A percentile compares a stretch with the other conserved stretches of the same genome.
Conservation (phyloP, 2,329 filamentous ascomycete species). For the Pyricularia pennisetigena region DNA sequence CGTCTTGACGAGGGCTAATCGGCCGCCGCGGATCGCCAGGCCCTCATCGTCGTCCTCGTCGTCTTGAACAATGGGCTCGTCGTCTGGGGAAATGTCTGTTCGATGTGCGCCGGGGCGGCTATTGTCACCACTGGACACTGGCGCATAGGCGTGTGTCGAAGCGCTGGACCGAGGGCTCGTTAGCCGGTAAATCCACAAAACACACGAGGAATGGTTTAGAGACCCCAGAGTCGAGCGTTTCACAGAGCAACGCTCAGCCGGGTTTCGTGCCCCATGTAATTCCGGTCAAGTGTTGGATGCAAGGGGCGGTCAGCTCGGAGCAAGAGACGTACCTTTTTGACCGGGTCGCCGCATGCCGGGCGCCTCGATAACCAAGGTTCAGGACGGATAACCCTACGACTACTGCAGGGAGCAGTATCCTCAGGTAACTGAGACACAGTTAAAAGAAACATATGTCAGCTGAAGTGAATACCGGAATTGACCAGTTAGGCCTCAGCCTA, state of each 20-base stretch:
- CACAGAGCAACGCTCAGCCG: not conserved
- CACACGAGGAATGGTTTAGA: not conserved
- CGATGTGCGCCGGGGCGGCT: slow-evolving; percentile 26
- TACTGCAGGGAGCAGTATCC: slow-evolving; percentile 68
- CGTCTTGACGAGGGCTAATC: slow-evolving; percentile 48
- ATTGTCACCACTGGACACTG: slow-evolving; percentile 32
- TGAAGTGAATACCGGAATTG: not conserved
- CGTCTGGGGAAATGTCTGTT: slow-evolving; percentile 41
- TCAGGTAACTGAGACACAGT: slow-evolving; percentile 53
- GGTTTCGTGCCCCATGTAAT: not conserved
- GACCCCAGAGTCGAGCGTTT: not conserved
- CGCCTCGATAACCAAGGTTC: slow-evolving; percentile 49
- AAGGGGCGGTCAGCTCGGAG: not conserved
- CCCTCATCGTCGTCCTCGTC: slow-evolving; percentile 45
- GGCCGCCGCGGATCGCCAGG: slow-evolving; percentile 47
- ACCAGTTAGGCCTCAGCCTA: not conserved
- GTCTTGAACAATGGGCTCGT: slow-evolving; percentile 23
- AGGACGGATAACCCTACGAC: slow-evolving; percentile 62
- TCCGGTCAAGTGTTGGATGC: not conserved
- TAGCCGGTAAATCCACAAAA: not conserved
- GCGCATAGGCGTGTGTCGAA: slow-evolving; percentile 43
- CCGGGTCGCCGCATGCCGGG: slow-evolving; percentile 37
- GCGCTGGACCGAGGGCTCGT: not conserved
- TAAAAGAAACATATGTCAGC: slow-evolving; percentile 1
- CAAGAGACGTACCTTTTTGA: slow-evolving; percentile 29